These are phyloP conservation scores for Whalleya microplaca DNA, from an alignment of 2,329 filamentous ascomycete species.

Conservation along the genomic window DNA sequence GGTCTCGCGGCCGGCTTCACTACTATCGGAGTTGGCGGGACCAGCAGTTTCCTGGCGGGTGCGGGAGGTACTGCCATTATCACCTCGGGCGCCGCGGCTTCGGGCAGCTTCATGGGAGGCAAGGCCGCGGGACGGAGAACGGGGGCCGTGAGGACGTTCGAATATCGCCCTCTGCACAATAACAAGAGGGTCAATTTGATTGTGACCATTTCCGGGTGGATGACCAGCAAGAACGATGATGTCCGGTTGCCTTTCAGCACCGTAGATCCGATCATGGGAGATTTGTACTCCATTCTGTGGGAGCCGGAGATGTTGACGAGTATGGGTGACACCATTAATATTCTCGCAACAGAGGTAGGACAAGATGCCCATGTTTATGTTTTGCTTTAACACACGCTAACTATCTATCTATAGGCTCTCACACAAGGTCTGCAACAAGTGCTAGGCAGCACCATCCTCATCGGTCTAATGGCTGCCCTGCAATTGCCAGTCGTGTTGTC, in stretches of 20 bases:
- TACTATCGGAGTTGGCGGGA: constrained; percentile 90
- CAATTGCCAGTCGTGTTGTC: constrained; percentile 91
- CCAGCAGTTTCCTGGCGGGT: constrained; percentile 85
- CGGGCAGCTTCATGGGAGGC: constrained; percentile 83
- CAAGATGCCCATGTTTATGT: constrained; percentile 10
- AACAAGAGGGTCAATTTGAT: constrained; percentile 97
- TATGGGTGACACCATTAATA: constrained; percentile 98
- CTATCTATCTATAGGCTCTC: constrained; percentile 66
- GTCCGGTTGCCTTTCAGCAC: constrained; percentile 95
- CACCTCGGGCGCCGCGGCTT: constrained; percentile 83
- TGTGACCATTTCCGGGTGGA: constrained; percentile 94
- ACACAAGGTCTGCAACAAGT: constrained; percentile 97
- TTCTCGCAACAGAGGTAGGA: constrained; percentile 91
- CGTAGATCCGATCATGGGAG: constrained; percentile 95
- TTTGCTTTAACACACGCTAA: constrained; percentile 28
- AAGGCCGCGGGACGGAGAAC: constrained; percentile 86
- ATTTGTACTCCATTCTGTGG: constrained; percentile 96
- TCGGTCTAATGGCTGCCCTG: constrained; percentile 88
- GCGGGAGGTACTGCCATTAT: constrained; percentile 93
- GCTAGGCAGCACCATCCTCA: constrained; percentile 84
- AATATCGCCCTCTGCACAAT: constrained; percentile 95
- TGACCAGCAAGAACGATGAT: constrained; percentile 97
- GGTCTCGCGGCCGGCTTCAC: constrained; percentile 94
- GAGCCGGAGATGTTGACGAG: constrained; percentile 97
- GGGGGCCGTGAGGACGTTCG: constrained; percentile 92